Percentiles rank a stretch among this genome's conserved stretches.
phyloP scores from a whole-genome alignment of 805 yeast species.

The Ogataea ramenticola region DNA sequence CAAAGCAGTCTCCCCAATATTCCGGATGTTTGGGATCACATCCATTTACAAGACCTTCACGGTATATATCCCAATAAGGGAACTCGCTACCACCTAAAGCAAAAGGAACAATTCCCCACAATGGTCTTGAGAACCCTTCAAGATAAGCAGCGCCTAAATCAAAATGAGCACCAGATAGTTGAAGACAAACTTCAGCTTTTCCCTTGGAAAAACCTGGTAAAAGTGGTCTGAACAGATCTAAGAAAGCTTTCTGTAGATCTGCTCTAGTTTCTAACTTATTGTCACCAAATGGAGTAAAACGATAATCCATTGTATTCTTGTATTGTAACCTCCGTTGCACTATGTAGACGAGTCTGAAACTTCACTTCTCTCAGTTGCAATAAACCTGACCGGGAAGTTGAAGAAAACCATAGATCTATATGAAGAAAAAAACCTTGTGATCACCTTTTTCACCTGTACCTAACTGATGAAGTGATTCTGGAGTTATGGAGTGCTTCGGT shows the following conservation, averaged over 20 bases:
- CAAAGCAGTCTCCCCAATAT: conserved; percentile 21
- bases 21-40: conserved; percentile 21
- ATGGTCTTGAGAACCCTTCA: conserved; percentile 24
- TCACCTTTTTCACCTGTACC: too few relatives aligned
- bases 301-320: background rate
- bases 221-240: background rate
- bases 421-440: too few relatives aligned
- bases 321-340: too few relatives aligned
- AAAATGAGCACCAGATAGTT: conserved; percentile 19
- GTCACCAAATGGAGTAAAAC: background rate
- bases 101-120: conserved; percentile 25
- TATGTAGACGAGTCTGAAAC: too few relatives aligned
- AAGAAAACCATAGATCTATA: too few relatives aligned
- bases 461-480: too few relatives aligned
- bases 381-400: too few relatives aligned
- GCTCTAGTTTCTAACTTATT: background rate
- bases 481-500: too few relatives aligned
- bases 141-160: conserved; percentile 17
- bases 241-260: background rate
- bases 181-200: conserved; percentile 17
- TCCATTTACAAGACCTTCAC: conserved; percentile 20
- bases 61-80: conserved; percentile 18
- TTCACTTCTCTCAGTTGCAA: too few relatives aligned
- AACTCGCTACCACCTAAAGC: conserved; percentile 13
- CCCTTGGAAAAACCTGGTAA: conserved; percentile 6